Evolutionary conservation across 2,329 filamentous ascomycete species (phyloP).

Genomic region (Dissoconium aciculare): DNA sequence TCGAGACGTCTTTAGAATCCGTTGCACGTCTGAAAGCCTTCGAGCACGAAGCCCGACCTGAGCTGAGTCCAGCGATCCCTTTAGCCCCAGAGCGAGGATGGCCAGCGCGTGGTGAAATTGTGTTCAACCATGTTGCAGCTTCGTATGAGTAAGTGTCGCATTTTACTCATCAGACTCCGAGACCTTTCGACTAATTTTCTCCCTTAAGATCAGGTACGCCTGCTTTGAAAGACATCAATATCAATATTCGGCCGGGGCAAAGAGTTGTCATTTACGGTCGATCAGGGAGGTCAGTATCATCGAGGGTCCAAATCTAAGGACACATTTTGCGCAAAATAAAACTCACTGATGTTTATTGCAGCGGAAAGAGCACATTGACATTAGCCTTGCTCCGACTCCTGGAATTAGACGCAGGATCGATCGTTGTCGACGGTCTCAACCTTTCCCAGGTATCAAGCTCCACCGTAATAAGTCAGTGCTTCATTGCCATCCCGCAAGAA

Average conservation of each 20-base stretch:
- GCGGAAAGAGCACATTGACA: not conserved
- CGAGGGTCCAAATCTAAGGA: no score
- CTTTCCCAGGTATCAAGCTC: not conserved
- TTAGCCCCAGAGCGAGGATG: not conserved
- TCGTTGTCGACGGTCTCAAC: constrained; percentile 1
- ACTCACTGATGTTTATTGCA: no score
- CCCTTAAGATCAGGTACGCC: not conserved
- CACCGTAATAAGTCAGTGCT: not conserved
- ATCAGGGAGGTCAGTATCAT: constrained; percentile 1
- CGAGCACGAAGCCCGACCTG: not conserved
- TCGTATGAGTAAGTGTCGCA: not conserved
- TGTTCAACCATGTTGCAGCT: not conserved
- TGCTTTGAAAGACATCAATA: not conserved
- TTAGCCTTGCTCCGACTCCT: not conserved
- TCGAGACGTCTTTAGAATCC: constrained; percentile 1
- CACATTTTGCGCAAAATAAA: no score
- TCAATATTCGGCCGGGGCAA: not conserved
- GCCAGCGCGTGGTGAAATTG: not conserved
- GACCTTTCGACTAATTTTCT: not conserved
- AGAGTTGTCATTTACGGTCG: constrained; percentile 1
- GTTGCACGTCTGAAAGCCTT: not conserved
- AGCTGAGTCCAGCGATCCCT: not conserved
- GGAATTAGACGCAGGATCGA: not conserved
- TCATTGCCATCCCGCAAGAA: constrained; percentile 1
- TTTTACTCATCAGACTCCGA: not conserved